Conservation (phyloP, 805 yeast genomes). For the Yamadazyma tumulicola region DNA sequence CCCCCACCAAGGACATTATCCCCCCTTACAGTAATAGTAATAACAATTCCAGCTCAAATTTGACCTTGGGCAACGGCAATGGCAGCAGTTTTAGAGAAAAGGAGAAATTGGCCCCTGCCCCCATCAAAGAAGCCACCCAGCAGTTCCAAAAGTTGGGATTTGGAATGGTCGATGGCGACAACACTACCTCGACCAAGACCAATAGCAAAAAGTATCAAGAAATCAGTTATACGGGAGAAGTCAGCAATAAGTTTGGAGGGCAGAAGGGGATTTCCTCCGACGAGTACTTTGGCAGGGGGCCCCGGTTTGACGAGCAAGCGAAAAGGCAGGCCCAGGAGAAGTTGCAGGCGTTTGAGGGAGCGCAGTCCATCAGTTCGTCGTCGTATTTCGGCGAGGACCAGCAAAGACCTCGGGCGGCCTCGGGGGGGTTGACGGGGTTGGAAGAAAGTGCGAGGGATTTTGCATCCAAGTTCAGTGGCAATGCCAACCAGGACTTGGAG, state of each 20-base stretch:
- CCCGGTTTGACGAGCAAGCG: constrained; percentile 68
- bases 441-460: constrained; percentile 59
- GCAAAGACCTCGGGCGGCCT: constrained; percentile 13
- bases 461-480: constrained; percentile 65
- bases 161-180: constrained; percentile 75
- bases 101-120: constrained; percentile 19
- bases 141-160: constrained; percentile 81
- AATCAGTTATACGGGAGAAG: constrained; percentile 69
- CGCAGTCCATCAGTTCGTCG: constrained; percentile 86
- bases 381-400: constrained; percentile 87
- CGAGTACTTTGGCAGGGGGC: constrained; percentile 86
- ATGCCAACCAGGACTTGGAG: constrained; percentile 85
- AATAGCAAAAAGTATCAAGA: constrained; percentile 44
- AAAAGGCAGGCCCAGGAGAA: constrained; percentile 80
- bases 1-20: not conserved
- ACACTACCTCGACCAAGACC: constrained; percentile 30
- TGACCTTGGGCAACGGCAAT: constrained; percentile 1
- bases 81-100: constrained; percentile 9
- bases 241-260: constrained; percentile 71
- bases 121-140: constrained; percentile 53
- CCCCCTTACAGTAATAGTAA: not conserved
- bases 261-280: constrained; percentile 97
- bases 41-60: constrained; percentile 1
- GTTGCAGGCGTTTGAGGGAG: constrained; percentile 76
- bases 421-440: constrained; percentile 41